Base-by-base conservation (phyloP, 345 rosid genomes). In the Hibiscus tridactylites region DNA sequence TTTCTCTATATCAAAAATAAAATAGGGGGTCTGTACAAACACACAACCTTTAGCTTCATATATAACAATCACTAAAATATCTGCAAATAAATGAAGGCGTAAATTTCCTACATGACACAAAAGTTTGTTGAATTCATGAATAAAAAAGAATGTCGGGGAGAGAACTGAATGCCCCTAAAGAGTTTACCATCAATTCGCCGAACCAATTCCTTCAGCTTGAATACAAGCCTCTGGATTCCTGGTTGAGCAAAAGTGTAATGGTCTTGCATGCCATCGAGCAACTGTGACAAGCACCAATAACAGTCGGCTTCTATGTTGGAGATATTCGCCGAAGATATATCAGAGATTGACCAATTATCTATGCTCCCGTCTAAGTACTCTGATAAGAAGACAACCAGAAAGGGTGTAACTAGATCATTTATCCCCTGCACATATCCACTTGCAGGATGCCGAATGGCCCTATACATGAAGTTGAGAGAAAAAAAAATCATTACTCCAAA, bases 231-330 rank as follows among this genome's bases (percentile, higher is more conserved):
- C 79, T 95, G 99, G 71, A 95, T 95, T 81, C 99, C 99, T 31
- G 97, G 99, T 77, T 95, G 99, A 79, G 99, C 97, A 88, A 95
- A 95, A 46, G 99, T 95, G 85, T 95, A 95, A 77, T 92, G 97
- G 75, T 95, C 99, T 89, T 95, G 99, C 98, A 95, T 95, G 73
- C 98, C 99, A 80, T 95, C 97, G 24, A 95, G 89, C 72, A 95
- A 86, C 83, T 91, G 90, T 68, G 99, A 89, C 71, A 95, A 86
- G 85, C 99, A 95, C 96, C 99, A 89, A 76, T 91, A 95, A 81
- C 99, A 95, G 80, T 95, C 98, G 13, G 99, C 97, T 84, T 95
- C 99, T 53, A 95, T 70, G 62, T 87, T 79, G 52, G 93, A 83
- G 39, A 95, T 86, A 69, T 85, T 86, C 60, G 85, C 91, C 3